These are phyloP conservation scores for Trichoderma brevicompactum DNA, from an alignment of 2,329 filamentous ascomycete genomes.

Conservation along the genomic window DNA sequence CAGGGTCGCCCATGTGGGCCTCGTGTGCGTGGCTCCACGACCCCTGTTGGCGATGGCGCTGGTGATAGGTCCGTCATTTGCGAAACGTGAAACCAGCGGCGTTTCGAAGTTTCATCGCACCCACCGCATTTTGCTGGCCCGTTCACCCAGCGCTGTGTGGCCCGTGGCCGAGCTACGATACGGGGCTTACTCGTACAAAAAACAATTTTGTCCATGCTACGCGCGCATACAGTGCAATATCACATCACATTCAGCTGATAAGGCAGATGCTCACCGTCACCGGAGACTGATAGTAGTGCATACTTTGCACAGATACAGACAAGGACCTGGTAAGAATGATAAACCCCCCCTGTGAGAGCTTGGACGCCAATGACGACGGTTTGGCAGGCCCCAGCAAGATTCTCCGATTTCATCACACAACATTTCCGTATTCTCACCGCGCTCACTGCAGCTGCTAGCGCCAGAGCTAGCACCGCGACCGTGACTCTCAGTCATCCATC, in stretches of 20 bases:
- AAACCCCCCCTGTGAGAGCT: no score
- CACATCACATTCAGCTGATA: neutral
- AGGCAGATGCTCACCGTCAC: neutral
- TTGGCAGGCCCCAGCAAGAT: no score
- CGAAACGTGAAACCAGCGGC: slow-evolving; percentile 36
- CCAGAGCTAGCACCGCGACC: neutral
- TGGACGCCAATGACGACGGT: no score
- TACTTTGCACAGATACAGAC: no score
- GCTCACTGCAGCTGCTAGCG: no score
- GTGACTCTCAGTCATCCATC: neutral
- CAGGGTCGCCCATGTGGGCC: slow-evolving; percentile 22
- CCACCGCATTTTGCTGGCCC: slow-evolving; percentile 23
- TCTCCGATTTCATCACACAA: neutral
- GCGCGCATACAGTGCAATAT: no score
- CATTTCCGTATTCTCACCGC: no score
- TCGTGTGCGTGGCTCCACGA: neutral
- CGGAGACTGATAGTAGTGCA: no score
- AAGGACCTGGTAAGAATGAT: no score
- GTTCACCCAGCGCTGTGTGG: no score
- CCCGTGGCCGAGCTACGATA: neutral
- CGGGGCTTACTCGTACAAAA: neutral
- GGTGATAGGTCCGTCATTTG: slow-evolving; percentile 32
- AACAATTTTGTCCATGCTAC: no score
- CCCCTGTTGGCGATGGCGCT: slow-evolving; percentile 13
- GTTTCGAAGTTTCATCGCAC: slow-evolving; percentile 34